Evolutionary conservation across 2,329 filamentous ascomycete species (phyloP).

Genomic region (Aspergillus clavatus): DNA sequence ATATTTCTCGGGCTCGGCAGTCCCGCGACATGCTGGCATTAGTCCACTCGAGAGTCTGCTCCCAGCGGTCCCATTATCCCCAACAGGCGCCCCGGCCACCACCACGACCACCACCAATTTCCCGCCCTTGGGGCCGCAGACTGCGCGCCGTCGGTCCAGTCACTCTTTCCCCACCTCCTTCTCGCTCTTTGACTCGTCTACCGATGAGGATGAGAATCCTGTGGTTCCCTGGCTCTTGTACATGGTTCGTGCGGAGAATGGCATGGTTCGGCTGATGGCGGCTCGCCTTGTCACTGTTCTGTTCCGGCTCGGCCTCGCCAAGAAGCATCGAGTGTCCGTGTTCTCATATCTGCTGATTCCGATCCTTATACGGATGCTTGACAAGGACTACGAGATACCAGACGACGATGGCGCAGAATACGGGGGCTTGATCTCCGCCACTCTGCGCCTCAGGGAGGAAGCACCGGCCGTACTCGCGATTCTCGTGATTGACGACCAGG

Average conservation of each 20-base stretch:
- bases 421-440: slow-evolving; percentile 37
- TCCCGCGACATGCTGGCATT: slow-evolving; percentile 42
- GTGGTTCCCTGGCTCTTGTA: slow-evolving; percentile 70
- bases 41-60: slow-evolving; percentile 64
- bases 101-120: slow-evolving; percentile 44
- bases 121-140: slow-evolving; percentile 49
- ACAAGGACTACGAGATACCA: slow-evolving; percentile 44
- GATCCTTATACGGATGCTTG: slow-evolving; percentile 62
- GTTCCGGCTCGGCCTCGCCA: slow-evolving; percentile 63
- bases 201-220: slow-evolving; percentile 63
- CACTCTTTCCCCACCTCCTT: slow-evolving; percentile 34
- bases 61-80: slow-evolving; percentile 43
- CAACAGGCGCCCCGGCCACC: slow-evolving; percentile 26
- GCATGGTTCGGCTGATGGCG: slow-evolving; percentile 62
- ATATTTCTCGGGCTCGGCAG: slow-evolving; percentile 50
- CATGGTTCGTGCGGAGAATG: slow-evolving; percentile 54
- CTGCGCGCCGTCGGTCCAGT: slow-evolving; percentile 32
- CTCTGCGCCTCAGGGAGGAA: slow-evolving; percentile 59
- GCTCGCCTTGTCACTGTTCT: slow-evolving; percentile 64
- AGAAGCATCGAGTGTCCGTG: slow-evolving; percentile 58
- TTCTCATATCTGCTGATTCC: slow-evolving; percentile 66
- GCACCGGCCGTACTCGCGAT: slow-evolving; percentile 72
- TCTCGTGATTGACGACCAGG: slow-evolving; percentile 71
- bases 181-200: slow-evolving; percentile 36
- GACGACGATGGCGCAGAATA: slow-evolving; percentile 38